A percentile compares a stretch with the other conserved stretches of the same genome.
Evolutionary conservation across 164 flowering plant species (phyloP).

Genomic region (Vitis rupestris): DNA sequence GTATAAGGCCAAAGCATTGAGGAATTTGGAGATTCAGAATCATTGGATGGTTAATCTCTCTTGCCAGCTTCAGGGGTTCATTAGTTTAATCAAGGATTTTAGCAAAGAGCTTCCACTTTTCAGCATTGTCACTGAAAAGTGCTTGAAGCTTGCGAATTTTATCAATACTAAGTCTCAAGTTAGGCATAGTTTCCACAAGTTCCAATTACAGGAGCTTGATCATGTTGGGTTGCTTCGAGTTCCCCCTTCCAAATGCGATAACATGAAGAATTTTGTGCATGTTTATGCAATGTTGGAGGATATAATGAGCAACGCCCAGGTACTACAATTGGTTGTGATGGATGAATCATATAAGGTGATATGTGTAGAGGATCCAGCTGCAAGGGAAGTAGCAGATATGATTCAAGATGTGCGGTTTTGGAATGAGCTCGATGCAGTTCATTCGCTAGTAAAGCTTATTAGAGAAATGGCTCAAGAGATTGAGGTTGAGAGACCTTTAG

Average conservation of each 20-base stretch:
- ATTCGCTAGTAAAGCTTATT: slow-evolving; percentile 38
- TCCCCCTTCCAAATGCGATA: slow-evolving; percentile 22
- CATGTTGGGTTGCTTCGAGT: slow-evolving; percentile 30
- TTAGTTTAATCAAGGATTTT: slow-evolving; percentile 42
- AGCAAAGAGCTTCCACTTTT: slow-evolving; percentile 39
- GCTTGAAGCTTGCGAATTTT: slow-evolving; percentile 38
- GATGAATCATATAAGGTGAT: slow-evolving; percentile 35
- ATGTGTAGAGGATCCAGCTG: slow-evolving; percentile 29
- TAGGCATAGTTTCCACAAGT: slow-evolving; percentile 26
- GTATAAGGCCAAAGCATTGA: slow-evolving; percentile 43
- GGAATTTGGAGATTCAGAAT: slow-evolving; percentile 41
- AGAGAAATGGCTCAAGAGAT: slow-evolving; percentile 40
- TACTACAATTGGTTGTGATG: slow-evolving; percentile 30
- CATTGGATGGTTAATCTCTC: slow-evolving; percentile 46
- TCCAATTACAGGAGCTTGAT: slow-evolving; percentile 32
- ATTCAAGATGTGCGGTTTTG: slow-evolving; percentile 35
- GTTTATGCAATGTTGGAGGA: slow-evolving; percentile 38
- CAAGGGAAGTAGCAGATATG: slow-evolving; percentile 30
- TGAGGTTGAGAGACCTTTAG: slow-evolving; percentile 40
- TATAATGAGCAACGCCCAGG: slow-evolving; percentile 27
- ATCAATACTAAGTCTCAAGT: slow-evolving; percentile 31
- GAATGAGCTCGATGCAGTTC: slow-evolving; percentile 44
- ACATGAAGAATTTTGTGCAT: slow-evolving; percentile 17
- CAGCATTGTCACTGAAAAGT: slow-evolving; percentile 36
- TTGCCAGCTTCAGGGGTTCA: slow-evolving; percentile 41